A percentile compares a stretch with the other conserved stretches of the same genome.
Evolutionary conservation across 768 basidiomycete species (phyloP).

Genomic region (Agrocybe pediades): DNA sequence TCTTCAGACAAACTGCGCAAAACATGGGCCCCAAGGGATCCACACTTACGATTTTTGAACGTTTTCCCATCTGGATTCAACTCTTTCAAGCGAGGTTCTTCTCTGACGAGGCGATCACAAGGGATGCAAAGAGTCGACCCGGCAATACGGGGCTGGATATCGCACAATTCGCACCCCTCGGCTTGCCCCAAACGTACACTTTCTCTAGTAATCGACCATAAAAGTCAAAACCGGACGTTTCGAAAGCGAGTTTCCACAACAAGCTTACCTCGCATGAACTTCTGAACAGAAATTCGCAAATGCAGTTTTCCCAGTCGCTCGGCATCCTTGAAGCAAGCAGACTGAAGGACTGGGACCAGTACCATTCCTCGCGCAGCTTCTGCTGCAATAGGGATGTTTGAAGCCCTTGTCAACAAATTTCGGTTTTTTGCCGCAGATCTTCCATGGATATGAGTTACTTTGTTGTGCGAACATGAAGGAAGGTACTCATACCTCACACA

Average conservation of each 20-base stretch:
- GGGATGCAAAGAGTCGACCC: constrained; percentile 50
- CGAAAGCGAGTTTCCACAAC: neutral
- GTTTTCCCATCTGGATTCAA: constrained; percentile 44
- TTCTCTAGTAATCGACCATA: constrained; percentile 34
- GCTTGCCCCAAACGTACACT: constrained; percentile 51
- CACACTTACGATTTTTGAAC: constrained; percentile 52
- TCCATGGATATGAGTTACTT: neutral
- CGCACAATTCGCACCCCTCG: constrained; percentile 53
- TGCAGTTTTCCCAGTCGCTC: constrained; percentile 47
- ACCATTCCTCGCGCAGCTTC: constrained; percentile 56
- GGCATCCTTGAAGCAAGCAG: constrained; percentile 55
- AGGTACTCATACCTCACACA: constrained; percentile 43
- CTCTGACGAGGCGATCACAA: constrained; percentile 48
- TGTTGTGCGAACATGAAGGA: constrained; percentile 9
- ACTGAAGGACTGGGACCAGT: constrained; percentile 37
- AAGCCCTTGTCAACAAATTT: constrained; percentile 65
- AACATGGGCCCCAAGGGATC: neutral
- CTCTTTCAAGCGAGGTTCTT: constrained; percentile 48
- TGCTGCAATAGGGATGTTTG: constrained; percentile 62
- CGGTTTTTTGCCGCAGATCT: constrained; percentile 63
- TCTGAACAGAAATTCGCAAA: constrained; percentile 61
- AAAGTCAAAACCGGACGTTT: neutral
- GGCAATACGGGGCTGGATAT: constrained; percentile 43
- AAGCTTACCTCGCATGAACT: constrained; percentile 54
- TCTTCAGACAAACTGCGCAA: no score